A percentile compares a stretch with the other conserved stretches of the same genome.
These are phyloP conservation scores for Aspergillus tamarii DNA, from an alignment of 2,329 filamentous ascomycete species.

Conservation along the genomic window DNA sequence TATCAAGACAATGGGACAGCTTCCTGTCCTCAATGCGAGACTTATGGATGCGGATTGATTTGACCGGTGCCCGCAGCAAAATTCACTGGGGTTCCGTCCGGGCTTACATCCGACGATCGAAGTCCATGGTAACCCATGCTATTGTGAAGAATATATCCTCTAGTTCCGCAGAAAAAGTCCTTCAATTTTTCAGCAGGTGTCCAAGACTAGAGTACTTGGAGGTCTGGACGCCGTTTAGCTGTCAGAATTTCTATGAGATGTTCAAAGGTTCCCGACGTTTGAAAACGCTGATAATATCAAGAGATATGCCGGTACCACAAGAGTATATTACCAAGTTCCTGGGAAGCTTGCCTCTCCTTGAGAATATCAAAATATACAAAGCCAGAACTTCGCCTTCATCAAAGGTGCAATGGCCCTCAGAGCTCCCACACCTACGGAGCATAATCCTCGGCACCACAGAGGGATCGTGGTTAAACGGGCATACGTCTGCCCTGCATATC, in stretches of 20 bases:
- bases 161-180: constrained; percentile 27
- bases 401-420: constrained; percentile 26
- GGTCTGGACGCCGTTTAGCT: constrained; percentile 24
- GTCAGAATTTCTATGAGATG: constrained; percentile 28
- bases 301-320: constrained; percentile 29
- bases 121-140: constrained; percentile 37
- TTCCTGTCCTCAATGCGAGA: constrained; percentile 52
- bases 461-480: constrained; percentile 14
- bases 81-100: constrained; percentile 44
- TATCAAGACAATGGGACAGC: constrained; percentile 59
- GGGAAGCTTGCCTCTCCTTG: constrained; percentile 29
- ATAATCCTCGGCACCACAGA: constrained; percentile 28
- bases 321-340: constrained; percentile 31
- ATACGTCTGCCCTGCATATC: constrained; percentile 22
- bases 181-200: constrained; percentile 40
- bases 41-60: constrained; percentile 59
- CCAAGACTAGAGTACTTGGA: constrained; percentile 38
- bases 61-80: constrained; percentile 48
- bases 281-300: constrained; percentile 30
- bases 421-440: constrained; percentile 36
- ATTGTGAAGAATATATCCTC: constrained; percentile 33
- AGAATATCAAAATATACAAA: constrained; percentile 30
- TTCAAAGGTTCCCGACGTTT: constrained; percentile 32
- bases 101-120: constrained; percentile 39
- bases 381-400: constrained; percentile 19